Conservation (phyloP, 2,329 filamentous ascomycete genomes). For the Dactylellina drechsleri region DNA sequence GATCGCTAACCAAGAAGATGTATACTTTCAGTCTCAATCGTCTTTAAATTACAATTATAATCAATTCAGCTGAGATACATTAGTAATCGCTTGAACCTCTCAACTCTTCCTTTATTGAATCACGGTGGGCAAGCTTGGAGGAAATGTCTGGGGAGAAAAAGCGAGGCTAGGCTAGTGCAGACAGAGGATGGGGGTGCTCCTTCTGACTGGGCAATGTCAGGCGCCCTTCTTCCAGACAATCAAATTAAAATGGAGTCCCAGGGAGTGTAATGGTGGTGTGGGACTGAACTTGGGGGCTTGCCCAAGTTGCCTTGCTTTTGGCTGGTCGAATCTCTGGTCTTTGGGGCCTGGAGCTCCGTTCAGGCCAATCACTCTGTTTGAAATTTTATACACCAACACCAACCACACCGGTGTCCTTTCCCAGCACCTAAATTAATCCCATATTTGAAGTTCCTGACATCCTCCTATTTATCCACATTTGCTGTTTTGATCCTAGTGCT, state of each 20-base stretch:
- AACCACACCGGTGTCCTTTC: conserved; percentile 35
- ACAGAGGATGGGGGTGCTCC: conserved; percentile 44
- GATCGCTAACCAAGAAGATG: too few relatives aligned
- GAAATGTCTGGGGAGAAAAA: conserved; percentile 28
- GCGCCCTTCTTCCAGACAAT: conserved; percentile 34
- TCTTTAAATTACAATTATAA: too few relatives aligned
- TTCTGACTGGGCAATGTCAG: conserved; percentile 52
- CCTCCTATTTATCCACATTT: conserved; percentile 17
- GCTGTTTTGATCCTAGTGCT: conserved; percentile 34
- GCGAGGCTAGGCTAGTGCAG: conserved; percentile 24
- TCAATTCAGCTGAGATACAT: too few relatives aligned
- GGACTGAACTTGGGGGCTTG: conserved; percentile 22
- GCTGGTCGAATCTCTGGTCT: conserved; percentile 24
- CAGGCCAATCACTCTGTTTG: conserved; percentile 39
- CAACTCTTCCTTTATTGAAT: too few relatives aligned
- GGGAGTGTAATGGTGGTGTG: conserved; percentile 38
- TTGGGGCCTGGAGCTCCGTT: conserved; percentile 51
- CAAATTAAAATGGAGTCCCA: conserved; percentile 32
- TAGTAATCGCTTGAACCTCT: too few relatives aligned
- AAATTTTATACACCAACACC: conserved; percentile 50
- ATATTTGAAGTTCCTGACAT: conserved; percentile 27
- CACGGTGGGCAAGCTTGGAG: conserved; percentile 46
- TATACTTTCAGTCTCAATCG: too few relatives aligned
- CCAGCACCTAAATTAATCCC: conserved; percentile 34
- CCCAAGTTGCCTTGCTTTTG: conserved; percentile 21